Percentiles rank a stretch among this genome's conserved stretches.
Conservation (phyloP, 2,329 filamentous ascomycete species). For the Ceratocystis huliohia region DNA sequence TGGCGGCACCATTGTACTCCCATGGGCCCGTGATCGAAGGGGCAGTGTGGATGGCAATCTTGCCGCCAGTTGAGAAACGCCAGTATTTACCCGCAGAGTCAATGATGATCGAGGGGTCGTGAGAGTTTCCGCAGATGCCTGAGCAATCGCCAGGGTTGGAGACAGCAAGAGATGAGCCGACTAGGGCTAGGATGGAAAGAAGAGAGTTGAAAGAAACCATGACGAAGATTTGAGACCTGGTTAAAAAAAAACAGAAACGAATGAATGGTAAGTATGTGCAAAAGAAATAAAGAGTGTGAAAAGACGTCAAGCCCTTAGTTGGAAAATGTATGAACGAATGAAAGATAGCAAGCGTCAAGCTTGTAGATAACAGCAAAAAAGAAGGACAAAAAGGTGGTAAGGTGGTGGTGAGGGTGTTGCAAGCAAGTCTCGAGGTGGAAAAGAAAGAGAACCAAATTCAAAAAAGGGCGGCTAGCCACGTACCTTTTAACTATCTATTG, state of each 20-base stretch:
- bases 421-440: neutral
- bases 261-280: neutral
- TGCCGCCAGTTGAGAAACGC: conserved; percentile 33
- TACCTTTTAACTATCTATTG: neutral
- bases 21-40: conserved; percentile 32
- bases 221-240: neutral
- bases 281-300: conserved; percentile 2
- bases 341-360: conserved; percentile 1
- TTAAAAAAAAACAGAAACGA: neutral
- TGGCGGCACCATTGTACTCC: conserved; percentile 32
- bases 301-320: neutral
- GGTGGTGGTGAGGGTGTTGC: neutral
- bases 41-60: conserved; percentile 32
- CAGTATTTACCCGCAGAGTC: conserved; percentile 33
- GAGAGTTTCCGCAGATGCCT: conserved; percentile 29
- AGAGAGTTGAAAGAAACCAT: conserved; percentile 19
- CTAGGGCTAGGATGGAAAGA: conserved; percentile 16
- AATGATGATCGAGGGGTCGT: conserved; percentile 32
- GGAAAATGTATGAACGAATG: neutral
- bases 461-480: neutral
- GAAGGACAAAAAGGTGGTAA: neutral
- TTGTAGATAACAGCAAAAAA: neutral
- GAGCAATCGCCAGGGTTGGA: conserved; percentile 30
- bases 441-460: neutral
- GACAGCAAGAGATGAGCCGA: conserved; percentile 21